Conservation (phyloP, 768 basidiomycete genomes). For the Favolaschia claudopus region DNA sequence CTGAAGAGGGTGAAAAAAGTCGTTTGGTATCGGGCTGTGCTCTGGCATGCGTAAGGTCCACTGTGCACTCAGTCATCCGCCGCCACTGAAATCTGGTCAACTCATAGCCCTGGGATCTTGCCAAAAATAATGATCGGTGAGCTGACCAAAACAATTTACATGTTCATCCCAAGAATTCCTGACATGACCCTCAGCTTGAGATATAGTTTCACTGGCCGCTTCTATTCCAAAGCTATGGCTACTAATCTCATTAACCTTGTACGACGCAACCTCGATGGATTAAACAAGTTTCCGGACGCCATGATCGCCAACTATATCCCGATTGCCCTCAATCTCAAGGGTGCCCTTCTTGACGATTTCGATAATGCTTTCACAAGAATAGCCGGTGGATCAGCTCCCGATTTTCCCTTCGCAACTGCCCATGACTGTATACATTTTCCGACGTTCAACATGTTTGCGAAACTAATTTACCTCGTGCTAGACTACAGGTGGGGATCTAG, state of each 20-base stretch:
- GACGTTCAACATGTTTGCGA: neutral
- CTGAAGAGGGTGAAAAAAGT: slow-evolving; percentile 75
- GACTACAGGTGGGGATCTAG: slow-evolving; percentile 63
- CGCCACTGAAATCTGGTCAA: slow-evolving; percentile 28
- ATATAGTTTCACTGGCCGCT: slow-evolving; percentile 60
- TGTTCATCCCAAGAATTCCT: neutral
- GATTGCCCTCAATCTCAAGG: slow-evolving; percentile 54
- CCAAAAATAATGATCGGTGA: slow-evolving; percentile 55
- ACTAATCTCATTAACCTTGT: slow-evolving; percentile 70
- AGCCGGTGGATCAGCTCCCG: slow-evolving; percentile 70
- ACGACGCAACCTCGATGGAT: slow-evolving; percentile 53
- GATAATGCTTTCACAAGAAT: slow-evolving; percentile 72
- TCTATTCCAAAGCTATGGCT: slow-evolving; percentile 85
- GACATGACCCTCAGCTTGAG: slow-evolving; percentile 53
- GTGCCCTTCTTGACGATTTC: slow-evolving; percentile 62
- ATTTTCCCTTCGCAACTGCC: slow-evolving; percentile 55
- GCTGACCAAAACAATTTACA: slow-evolving; percentile 38
- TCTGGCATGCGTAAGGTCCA: slow-evolving; percentile 81
- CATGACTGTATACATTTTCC: slow-evolving; percentile 39
- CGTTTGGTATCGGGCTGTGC: slow-evolving; percentile 72
- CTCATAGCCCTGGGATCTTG: slow-evolving; percentile 61
- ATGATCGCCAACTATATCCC: slow-evolving; percentile 56
- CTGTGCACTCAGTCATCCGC: slow-evolving; percentile 29
- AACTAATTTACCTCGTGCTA: neutral
- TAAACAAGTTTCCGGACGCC: slow-evolving; percentile 61